Evolutionary conservation across 495 filamentous ascomycete genomes (phyloP), one percentile per base, ranked within the genome.

Genomic region (Neurospora intermedia): DNA sequence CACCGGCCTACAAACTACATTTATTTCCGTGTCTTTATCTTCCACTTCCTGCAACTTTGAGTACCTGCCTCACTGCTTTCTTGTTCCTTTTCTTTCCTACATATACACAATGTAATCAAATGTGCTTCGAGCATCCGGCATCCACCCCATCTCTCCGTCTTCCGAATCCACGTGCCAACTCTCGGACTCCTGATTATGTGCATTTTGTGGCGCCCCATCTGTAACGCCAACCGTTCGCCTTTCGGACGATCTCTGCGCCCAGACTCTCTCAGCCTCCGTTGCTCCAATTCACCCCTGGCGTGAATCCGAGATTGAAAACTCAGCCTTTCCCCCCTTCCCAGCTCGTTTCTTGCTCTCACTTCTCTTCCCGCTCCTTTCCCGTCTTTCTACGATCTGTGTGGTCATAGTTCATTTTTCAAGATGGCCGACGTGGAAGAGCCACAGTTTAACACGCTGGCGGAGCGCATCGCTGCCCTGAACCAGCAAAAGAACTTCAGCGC

Each of bases 371-470:
- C 6, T 2, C 6, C 6, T 38, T 38, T 38, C 6, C 35, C 5
- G 10, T 20, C 66, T 23, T 27, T 59, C 20, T 23, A 13, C 23
- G 11, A 31, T 59, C 48, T 59, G 20, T 59, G 48, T 59, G 48
- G 9, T 6, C 20, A 27, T 23, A 2, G 2, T 15, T 6, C 20
- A 41, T 69, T 45, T 38, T 46, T 73, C 74, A 77, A 77, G 41
- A 89, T 89, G 87, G 82, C 84, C 6, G 86, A 89, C 70, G 80
- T 82, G 59, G 86, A 88, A 71, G 86, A 87, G 75, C 86, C 86
- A 7, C 86, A 10, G 83, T 85, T 72, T 88, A 86, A 79, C 69
- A 83, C 86, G 23, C 83, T 89, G n/a, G 80, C 82, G 2, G 85
- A 87, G 77, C 82, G 87, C 69, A 89, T 88, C 43, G 86, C 86